Evolutionary conservation across 2,329 filamentous ascomycete genomes (phyloP).

Genomic region (Rhynchosporium agropyri): DNA sequence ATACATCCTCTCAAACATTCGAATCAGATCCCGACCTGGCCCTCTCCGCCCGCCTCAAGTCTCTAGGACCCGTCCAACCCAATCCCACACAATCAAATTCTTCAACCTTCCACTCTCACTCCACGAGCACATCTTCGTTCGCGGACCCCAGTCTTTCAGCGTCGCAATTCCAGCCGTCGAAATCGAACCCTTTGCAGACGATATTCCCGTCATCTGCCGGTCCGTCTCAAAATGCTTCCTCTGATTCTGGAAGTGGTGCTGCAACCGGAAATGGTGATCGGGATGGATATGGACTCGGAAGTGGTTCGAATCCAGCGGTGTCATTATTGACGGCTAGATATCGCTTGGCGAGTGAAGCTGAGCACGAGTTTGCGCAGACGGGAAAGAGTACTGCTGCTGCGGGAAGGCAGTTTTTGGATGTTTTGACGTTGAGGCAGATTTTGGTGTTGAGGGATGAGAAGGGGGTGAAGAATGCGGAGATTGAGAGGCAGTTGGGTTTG

Average conservation of each 20-base stretch:
- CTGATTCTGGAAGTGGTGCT: too few relatives aligned
- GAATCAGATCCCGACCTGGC: slow-evolving; percentile 30
- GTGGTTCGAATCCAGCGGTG: slow-evolving; percentile 35
- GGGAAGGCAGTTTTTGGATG: slow-evolving; percentile 52
- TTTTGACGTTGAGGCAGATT: slow-evolving; percentile 51
- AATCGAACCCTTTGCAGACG: not conserved
- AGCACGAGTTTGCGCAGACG: slow-evolving; percentile 54
- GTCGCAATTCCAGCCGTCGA: slow-evolving; percentile 30
- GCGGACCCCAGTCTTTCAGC: slow-evolving; percentile 17
- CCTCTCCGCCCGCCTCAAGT: slow-evolving; percentile 33
- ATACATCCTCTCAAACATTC: slow-evolving; percentile 11
- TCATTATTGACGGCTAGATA: slow-evolving; percentile 48
- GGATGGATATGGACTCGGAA: not conserved
- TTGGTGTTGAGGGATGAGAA: slow-evolving; percentile 50
- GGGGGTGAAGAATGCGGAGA: slow-evolving; percentile 30
- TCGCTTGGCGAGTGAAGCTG: slow-evolving; percentile 61
- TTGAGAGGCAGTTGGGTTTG: slow-evolving; percentile 48
- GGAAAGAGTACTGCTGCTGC: slow-evolving; percentile 41
- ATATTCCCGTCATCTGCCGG: not conserved
- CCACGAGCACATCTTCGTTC: slow-evolving; percentile 8
- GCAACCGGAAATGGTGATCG: too few relatives aligned
- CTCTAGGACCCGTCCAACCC: slow-evolving; percentile 38
- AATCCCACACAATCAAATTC: slow-evolving; percentile 39
- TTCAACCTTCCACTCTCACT: slow-evolving; percentile 34
- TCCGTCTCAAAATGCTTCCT: not conserved